A percentile compares a stretch with the other conserved stretches of the same genome.
phyloP scores from a whole-genome alignment of 306 rosid species.

The Rosa chinensis region DNA sequence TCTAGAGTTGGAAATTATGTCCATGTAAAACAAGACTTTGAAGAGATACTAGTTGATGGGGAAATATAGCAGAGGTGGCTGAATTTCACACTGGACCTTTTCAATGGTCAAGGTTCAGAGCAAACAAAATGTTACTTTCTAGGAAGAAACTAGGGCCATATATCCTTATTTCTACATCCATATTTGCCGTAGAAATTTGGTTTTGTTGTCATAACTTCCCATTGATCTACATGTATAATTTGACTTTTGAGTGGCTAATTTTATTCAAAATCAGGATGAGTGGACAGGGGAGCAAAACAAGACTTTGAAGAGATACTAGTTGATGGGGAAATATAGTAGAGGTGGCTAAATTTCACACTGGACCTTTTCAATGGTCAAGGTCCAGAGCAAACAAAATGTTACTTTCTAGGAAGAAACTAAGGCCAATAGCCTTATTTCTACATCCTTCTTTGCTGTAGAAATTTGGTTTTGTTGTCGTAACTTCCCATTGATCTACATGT shows the following conservation, averaged over 20 bases:
- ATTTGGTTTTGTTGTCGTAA: slow-evolving; percentile 10
- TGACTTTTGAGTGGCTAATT: slow-evolving; percentile 26
- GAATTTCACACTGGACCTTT: slow-evolving; percentile 23
- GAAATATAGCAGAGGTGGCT: slow-evolving; percentile 7
- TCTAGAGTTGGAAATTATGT: slow-evolving; percentile 23
- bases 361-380: slow-evolving; percentile 10
- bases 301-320: slow-evolving; percentile 19
- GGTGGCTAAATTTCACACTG: slow-evolving; percentile 21
- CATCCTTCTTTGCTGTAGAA: not conserved
- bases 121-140: slow-evolving; percentile 34
- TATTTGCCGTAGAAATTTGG: slow-evolving; percentile 10
- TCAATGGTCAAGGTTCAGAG: slow-evolving; percentile 7
- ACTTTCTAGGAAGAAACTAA: slow-evolving; percentile 34
- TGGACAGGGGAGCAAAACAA: slow-evolving; percentile 49
- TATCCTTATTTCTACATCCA: not conserved
- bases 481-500: not conserved
- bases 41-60: slow-evolving; percentile 23
- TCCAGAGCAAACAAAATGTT: slow-evolving; percentile 27
- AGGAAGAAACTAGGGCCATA: slow-evolving; percentile 29
- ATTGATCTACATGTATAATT: not conserved
- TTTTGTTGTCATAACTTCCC: slow-evolving; percentile 3
- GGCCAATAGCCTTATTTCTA: slow-evolving; percentile 2
- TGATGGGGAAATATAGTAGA: slow-evolving; percentile 18
- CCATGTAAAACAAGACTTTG: slow-evolving; percentile 9
- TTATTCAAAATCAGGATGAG: slow-evolving; percentile 66